Base-by-base conservation (phyloP, 345 rosid genomes). In the Gossypium stocksii region DNA sequence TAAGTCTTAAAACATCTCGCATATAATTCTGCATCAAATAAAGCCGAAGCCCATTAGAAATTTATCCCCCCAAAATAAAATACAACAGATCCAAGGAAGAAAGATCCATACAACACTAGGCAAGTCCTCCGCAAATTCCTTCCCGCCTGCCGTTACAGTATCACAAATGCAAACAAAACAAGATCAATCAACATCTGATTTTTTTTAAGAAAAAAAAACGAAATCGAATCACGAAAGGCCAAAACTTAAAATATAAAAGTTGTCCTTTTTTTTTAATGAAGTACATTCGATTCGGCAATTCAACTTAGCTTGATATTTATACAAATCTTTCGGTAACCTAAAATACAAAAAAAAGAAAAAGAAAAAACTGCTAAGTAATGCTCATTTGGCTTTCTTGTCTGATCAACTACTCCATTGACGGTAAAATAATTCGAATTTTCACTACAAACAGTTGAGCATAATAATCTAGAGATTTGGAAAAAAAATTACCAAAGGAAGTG, bases 111-210 rank as follows among this genome's bases (percentile, higher is more conserved):
- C 99, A 68, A 82, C 74, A 71, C 70, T 82, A 23, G 93, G 74
- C 46, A 85, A 76, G 66, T 91, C 98, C 70, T 91, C 93, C 41
- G 78, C 66, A 54, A 92, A 87, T 68, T 88, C 96, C 69, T 82
- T 83, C 77, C 78, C 76, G 44, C 89, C 97, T 94, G 88, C 83
- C 60, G 71, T 61, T 59, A 74, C 76, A 84, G 14, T 81, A 41
- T 76, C 75, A 66, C 49, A 76, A 61, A 72, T 44, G 19, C 15
- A 71, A 63, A 38, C 23, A 71, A 72, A 65, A 61, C 70, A 61
- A 72, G 75, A 74, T 60, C 10, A 79, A 73, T 70, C 71, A 78
- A 71, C 58, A 38, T 13, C 60, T 45, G 59, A 79, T 23, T 48
- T 14, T 29, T 56, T 16, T 2, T 69, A 56, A 54, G 3, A 43